A percentile compares a stretch with the other conserved stretches of the same genome.
phyloP scores from a whole-genome alignment of 768 basidiomycete species.

The Hebeloma cylindrosporum region DNA sequence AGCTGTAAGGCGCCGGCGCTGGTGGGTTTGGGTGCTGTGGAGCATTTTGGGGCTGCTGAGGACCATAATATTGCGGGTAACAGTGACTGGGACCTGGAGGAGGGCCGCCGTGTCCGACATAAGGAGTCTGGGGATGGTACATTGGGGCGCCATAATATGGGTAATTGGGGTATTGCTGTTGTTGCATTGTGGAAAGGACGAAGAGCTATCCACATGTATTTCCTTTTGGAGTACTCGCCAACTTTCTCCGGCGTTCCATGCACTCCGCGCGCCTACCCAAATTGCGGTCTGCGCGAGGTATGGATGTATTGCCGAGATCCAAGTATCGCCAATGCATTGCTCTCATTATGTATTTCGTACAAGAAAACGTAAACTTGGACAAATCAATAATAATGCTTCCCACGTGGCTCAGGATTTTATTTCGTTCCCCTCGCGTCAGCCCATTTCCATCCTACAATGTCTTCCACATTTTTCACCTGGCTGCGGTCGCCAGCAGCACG shows the following conservation, averaged over 20 bases:
- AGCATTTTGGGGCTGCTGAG: slow-evolving; percentile 25
- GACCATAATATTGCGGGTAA: slow-evolving; percentile 36
- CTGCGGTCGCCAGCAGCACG: slow-evolving; percentile 86
- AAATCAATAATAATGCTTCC: slow-evolving; percentile 15
- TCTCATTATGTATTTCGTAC: neutral
- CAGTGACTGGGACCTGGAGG: slow-evolving; percentile 32
- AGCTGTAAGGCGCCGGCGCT: slow-evolving; percentile 25
- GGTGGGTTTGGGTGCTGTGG: slow-evolving; percentile 22
- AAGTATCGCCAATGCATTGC: no score
- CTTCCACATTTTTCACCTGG: slow-evolving; percentile 87
- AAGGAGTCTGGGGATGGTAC: slow-evolving; percentile 41
- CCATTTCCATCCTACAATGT: slow-evolving; percentile 49
- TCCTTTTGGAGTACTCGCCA: no score
- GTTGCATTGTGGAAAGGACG: slow-evolving; percentile 30
- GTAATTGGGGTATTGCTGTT: slow-evolving; percentile 40
- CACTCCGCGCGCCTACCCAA: no score
- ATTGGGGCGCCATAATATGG: slow-evolving; percentile 46
- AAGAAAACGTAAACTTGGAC: slow-evolving; percentile 20
- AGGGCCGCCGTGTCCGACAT: slow-evolving; percentile 29
- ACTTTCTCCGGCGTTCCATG: no score
- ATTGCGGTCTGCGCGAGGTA: no score
- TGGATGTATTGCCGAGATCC: no score
- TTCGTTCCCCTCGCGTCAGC: no score
- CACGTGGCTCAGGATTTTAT: no score
- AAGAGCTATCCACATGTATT: slow-evolving; percentile 11